Base-by-base conservation (phyloP, 1,284 basidiomycete genomes). In the Moesziomyces parantarcticus region DNA sequence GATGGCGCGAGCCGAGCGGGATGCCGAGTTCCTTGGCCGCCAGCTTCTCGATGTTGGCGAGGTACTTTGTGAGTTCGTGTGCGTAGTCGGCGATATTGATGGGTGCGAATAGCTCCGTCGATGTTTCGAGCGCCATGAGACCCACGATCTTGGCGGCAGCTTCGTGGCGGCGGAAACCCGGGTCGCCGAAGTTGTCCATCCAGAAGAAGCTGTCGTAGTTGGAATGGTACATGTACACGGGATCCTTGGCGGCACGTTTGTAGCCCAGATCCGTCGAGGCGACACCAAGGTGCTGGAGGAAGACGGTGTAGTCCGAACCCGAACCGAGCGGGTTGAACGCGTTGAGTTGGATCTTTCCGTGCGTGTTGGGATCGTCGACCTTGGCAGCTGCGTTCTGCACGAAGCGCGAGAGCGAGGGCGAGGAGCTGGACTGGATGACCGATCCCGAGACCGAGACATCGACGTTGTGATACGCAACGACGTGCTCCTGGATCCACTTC, bases 381-480 rank as follows among this genome's bases (percentile, higher is more conserved):
- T 85, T 88, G 52, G 89, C 84, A 0, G 92, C 92, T 1, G 88
- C 88, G 45, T 87, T 80, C 48, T 87, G 88, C 51, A 97, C 86
- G 21, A 96, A 85, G 71, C 90, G 88, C 0, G 91, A 90, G 3
- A 98, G 88, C 0, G 92, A 93, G 20, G 93, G 92, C 0, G 90
- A 92, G 5, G 86, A 89, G 34, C 75, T 55, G 26, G 87, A 86
- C 13, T 70, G 58, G 83, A 90, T 92, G 23, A 85, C 85, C 11
- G 90, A 89, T 16, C 94, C 95, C 18, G 87, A 67, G 1, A 90
- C 89, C 0, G 92, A 90, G 4, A 87, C 86, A 79, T 92, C 91
- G 25, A 92, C 86, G 82, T 97, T 97, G 68, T 96, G 85, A 83
- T 97, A 97, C 7, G 92, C 88, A n/a, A 92, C 92, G 41, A 91